These are phyloP conservation scores for Pseudogymnoascus sp. DNA, from an alignment of 2,329 filamentous ascomycete genomes.

Conservation along the genomic window DNA sequence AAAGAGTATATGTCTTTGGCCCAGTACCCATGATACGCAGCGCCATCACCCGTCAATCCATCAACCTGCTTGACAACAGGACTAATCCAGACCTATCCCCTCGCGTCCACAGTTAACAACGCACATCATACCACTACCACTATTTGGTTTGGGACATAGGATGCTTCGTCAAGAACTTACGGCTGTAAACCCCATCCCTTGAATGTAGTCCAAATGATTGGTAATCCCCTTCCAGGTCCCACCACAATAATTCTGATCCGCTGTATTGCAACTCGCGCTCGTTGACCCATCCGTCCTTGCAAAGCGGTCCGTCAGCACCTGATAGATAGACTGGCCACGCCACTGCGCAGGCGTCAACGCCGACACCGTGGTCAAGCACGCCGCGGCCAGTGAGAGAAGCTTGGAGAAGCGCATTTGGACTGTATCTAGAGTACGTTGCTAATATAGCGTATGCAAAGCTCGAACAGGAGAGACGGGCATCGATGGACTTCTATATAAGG, in stretches of 20 bases:
- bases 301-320: constrained; percentile 42
- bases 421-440: too few relatives aligned
- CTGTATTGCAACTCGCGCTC: constrained; percentile 22
- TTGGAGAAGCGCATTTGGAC: too few relatives aligned
- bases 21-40: constrained; percentile 42
- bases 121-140: background rate
- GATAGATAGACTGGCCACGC: constrained; percentile 40
- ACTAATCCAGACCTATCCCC: constrained; percentile 38
- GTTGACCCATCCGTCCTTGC: constrained; percentile 35
- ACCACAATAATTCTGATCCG: constrained; percentile 40
- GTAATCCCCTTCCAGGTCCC: constrained; percentile 39
- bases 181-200: constrained; percentile 38
- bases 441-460: too few relatives aligned
- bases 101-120: constrained; percentile 12
- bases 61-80: constrained; percentile 36
- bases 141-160: background rate
- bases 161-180: constrained; percentile 14
- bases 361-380: constrained; percentile 8
- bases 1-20: constrained; percentile 41
- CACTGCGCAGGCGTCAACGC: constrained; percentile 30
- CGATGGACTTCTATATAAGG: too few relatives aligned
- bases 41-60: constrained; percentile 33
- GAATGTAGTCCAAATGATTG: constrained; percentile 38
- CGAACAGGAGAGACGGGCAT: too few relatives aligned
- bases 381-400: too few relatives aligned